A percentile compares a stretch with the other conserved stretches of the same genome.
Evolutionary conservation across 1,284 basidiomycete species (phyloP).

Genomic region (Fomitopsis schrenkii): DNA sequence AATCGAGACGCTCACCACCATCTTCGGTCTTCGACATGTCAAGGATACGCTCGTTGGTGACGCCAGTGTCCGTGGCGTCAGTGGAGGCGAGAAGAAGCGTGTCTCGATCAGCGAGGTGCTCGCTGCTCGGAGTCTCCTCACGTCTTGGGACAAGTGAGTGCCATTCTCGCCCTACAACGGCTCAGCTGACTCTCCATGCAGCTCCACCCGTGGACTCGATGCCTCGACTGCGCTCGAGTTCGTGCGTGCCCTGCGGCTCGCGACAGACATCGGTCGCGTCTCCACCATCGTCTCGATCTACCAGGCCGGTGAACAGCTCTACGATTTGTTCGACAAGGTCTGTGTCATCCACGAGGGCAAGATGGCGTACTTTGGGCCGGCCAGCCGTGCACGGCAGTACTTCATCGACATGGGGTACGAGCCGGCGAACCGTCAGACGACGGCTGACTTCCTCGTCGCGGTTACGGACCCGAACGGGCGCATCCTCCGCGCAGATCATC

Average conservation of each 20-base stretch:
- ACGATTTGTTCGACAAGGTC: conserved; percentile 58
- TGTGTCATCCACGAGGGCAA: conserved; percentile 59
- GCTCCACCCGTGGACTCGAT: conserved; percentile 47
- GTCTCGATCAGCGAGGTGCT: conserved; percentile 75
- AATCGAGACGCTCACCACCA: conserved; percentile 55
- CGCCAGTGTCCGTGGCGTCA: conserved; percentile 71
- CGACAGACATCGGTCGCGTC: conserved; percentile 47
- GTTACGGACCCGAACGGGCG: conserved; percentile 50
- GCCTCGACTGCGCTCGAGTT: conserved; percentile 60
- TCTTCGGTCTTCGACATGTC: conserved; percentile 71
- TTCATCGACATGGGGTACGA: conserved; percentile 63
- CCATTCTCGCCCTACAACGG: neutral
- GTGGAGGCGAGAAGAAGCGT: conserved; percentile 81
- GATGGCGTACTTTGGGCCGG: conserved; percentile 60
- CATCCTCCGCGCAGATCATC: conserved; percentile 36
- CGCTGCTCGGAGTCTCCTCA: conserved; percentile 52
- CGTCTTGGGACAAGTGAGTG: conserved; percentile 71
- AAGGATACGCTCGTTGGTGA: conserved; percentile 66
- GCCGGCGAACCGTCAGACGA: conserved; percentile 50
- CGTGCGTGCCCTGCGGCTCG: conserved; percentile 49
- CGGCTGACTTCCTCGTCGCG: conserved; percentile 55
- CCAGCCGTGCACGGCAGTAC: conserved; percentile 49
- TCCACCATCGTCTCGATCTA: conserved; percentile 59
- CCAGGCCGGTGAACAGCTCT: conserved; percentile 51
- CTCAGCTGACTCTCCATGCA: conserved; percentile 13